Evolutionary conservation across 768 basidiomycete species (phyloP), one percentile per base, ranked within the genome.

Genomic region (Lactarius hatsudake): DNA sequence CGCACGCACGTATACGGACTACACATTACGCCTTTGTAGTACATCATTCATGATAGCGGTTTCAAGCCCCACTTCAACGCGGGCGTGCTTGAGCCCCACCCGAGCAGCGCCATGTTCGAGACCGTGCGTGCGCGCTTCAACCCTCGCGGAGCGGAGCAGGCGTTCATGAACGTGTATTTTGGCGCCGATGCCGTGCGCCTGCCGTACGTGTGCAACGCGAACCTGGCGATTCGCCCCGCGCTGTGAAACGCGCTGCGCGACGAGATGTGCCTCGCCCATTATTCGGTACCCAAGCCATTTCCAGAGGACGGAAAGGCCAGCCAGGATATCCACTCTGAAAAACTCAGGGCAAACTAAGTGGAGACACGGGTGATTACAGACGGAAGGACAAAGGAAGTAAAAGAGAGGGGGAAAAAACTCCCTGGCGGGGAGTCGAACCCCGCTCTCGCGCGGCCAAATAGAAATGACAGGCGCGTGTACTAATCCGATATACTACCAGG

Each of bases 161-260:
- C 81, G 13, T 84, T 83, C 71, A 69, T 79, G 23, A 79, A 79
- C 66, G 64, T 73, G 28, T 79, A 78, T 68, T 79, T 76, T 60
- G 78, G 74, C 55, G 72, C 73, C n/a, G 74, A 78, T 59, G 72
- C 63, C 32, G 66, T 76, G 40, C 73, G 74, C 12, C 74, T 79
- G n/a, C 78, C 77, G 26, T 78, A 77, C 65, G 56, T 72, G 40
- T 79, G 78, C 71, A 78, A 78, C 63, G 78, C 73, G 12, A 79
- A 79, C 70, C 72, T 79, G 20, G 78, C 73, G 3, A 77, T 79
- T 71, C 77, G 74, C 54, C 74, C 74, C 1, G 68, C 57, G 55
- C 55, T 79, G 34, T 79, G 78, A 77, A 62, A 71, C 13, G 73
- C 71, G n/a, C n/a, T n/a, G n/a, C n/a, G 70, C 71, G 64, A 71